Conservation (phyloP, 2,329 filamentous ascomycete species). For the Aspergillus hortae region DNA sequence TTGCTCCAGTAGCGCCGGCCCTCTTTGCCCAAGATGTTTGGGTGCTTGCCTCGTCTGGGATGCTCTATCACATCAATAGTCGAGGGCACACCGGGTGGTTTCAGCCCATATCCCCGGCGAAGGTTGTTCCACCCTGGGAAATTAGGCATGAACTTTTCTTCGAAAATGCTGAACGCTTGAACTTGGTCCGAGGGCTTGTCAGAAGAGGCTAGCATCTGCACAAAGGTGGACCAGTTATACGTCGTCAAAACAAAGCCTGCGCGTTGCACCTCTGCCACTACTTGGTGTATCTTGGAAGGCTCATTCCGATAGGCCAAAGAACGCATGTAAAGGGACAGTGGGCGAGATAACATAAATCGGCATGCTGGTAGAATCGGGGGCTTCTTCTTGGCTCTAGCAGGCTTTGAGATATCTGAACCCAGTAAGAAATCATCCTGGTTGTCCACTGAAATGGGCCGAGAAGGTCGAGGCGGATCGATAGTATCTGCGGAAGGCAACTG, state of each 20-base stretch:
- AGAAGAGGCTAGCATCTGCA: constrained; percentile 63
- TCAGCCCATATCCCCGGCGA: constrained; percentile 29
- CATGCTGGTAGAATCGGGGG: constrained; percentile 34
- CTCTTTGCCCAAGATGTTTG: constrained; percentile 28
- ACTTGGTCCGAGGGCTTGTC: constrained; percentile 53
- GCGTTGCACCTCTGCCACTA: constrained; percentile 55
- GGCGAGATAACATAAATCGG: constrained; percentile 47
- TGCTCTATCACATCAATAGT: constrained; percentile 33
- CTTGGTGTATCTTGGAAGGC: constrained; percentile 47
- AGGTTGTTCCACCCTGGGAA: constrained; percentile 69
- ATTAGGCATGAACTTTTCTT: constrained; percentile 70
- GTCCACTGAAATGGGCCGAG: constrained; percentile 4
- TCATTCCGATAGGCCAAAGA: constrained; percentile 53
- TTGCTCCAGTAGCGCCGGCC: constrained; percentile 33
- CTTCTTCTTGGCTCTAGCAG: constrained; percentile 1
- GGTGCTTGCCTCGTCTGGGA: constrained; percentile 16
- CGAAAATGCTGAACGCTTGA: constrained; percentile 68
- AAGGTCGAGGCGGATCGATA: constrained; percentile 10
- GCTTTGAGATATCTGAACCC: neutral
- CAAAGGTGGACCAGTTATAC: constrained; percentile 75
- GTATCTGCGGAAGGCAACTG: constrained; percentile 6
- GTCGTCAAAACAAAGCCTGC: constrained; percentile 72
- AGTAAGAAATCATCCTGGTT: constrained; percentile 5
- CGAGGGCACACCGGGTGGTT: constrained; percentile 25
- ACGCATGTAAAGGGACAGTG: constrained; percentile 52